Base-by-base conservation (phyloP, 768 basidiomycete species). In the Termitomyces sp. region DNA sequence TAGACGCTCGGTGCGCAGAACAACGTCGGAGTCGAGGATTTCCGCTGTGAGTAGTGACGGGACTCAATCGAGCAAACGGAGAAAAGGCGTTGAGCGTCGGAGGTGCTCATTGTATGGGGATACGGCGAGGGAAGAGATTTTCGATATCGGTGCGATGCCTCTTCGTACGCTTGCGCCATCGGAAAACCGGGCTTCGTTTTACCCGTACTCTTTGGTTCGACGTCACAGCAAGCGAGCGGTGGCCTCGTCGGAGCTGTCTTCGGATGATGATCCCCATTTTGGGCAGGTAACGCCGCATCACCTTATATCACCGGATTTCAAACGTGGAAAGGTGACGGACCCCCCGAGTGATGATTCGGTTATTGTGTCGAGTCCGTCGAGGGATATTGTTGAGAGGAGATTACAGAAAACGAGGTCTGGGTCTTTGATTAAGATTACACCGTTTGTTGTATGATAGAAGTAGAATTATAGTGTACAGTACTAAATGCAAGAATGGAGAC, bases 211-310 rank as follows among this genome's bases (percentile, higher is more conserved):
- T 8, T 45, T 55, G 14, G 56, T 35, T 28, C 47, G 58, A 22
- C 34, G 55, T 43, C 49, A 50, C 34, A 34, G 24, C 37, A 41
- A 50, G 41, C 45, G 11, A 24, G 35, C 24, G 22, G 51, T 55
- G 43, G 42, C 49, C 2, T 57, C 62, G 15, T 59, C 60, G 14
- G 69, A 77, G 51, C 64, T 72, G 19, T 82, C 83, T 2, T 87
- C 86, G 3, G 87, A 88, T 60, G 85, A 90, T 55, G 84, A 87
- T 58, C 78, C 77, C 0, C 74, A 76, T 57, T 56, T 81, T 26
- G 85, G 85, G 0, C 84, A 87, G 65, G 83, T 87, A 17, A 87
- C 84, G 0, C 85, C 87, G n/a, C 78, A 79, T 57, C 83, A 83
- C 61, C 67, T 88, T 32, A 79, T 82, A 38, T 90, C 87, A 8